Evolutionary conservation across 1,139 yeast species (phyloP).

Genomic region (Geotrichum restrictum): DNA sequence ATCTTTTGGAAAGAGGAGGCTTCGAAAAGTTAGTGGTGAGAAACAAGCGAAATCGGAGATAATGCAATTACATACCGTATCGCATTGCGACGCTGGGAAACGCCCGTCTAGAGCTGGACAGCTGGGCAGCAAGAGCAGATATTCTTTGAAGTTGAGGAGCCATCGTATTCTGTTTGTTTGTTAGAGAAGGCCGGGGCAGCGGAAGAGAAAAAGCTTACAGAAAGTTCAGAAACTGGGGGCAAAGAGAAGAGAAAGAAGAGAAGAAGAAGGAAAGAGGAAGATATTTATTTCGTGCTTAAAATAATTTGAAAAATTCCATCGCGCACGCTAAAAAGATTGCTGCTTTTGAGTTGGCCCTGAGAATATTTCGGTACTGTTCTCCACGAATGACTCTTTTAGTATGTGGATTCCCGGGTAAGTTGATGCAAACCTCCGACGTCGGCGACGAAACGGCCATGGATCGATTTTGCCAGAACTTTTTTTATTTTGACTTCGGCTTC

Average conservation of each 20-base stretch:
- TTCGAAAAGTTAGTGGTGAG: neutral
- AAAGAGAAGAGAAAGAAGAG: neutral
- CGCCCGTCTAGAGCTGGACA: neutral
- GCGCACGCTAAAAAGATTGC: neutral
- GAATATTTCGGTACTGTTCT: neutral
- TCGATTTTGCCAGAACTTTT: too few relatives aligned
- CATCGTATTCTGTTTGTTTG: neutral
- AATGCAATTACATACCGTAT: neutral
- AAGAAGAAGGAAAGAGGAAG: neutral
- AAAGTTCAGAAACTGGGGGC: neutral
- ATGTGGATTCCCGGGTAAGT: neutral
- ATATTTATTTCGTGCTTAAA: neutral
- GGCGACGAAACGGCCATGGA: neutral
- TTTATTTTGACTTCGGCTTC: too few relatives aligned
- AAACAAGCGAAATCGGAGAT: neutral
- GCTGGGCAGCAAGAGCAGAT: slow-evolving; percentile 6
- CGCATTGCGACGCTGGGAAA: neutral
- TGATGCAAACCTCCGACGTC: neutral
- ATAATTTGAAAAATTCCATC: neutral
- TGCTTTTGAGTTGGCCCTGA: neutral
- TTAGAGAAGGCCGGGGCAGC: neutral
- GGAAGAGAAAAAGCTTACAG: neutral
- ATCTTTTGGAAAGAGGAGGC: slow-evolving; percentile 47
- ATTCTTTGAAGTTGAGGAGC: slow-evolving; percentile 6
- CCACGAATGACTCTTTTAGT: slow-evolving; percentile 2